Evolutionary conservation across 192 early-diverging fungal genomes (phyloP), one percentile per base, ranked within the genome.

Genomic region (Podila epicladia): DNA sequence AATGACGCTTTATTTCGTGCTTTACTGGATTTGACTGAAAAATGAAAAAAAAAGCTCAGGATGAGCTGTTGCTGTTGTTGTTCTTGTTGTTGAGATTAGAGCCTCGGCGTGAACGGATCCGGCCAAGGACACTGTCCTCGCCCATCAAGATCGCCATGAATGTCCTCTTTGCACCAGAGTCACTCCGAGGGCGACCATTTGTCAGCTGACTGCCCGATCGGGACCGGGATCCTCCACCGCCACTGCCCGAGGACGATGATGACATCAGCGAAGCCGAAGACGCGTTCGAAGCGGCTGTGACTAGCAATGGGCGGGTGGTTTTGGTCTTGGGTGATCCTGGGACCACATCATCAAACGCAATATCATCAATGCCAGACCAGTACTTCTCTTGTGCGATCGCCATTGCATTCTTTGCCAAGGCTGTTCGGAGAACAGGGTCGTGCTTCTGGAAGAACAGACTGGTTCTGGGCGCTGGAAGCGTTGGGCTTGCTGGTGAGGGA

Each of bases 361-460:
- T 80, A 2, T 80, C 77, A 20, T 80, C 77, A 61, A 80, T 80
- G 59, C 77, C 77, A 5, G 77, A 80, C 71, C 50, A 69, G 33
- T 80, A 80, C 57, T 80, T 72, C 65, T 80, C 77, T 24, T 80
- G 77, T 7, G 71, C 77, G 26, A 69, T 69, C 8, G 77, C 77
- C 71, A 80, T 64, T 15, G 77, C 77, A 51, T 64, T 80, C n/a
- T 66, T 33, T 6, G 77, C 77, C 48, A 73, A 22, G 1, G 77
- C 77, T 28, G 77, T 80, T 5, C 77, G 66, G 29, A 80, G 31
- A 50, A 73, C 77, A 41, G 77, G 77, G 57, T 80, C 77, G 22
- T 80, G 50, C 29, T 80, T 80, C 28, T 80, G 77, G 67, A 80
- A 80, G 71, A 80, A 80, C 29, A 80, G 58, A 49, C 77, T 80